Evolutionary conservation across 2,329 filamentous ascomycete genomes (phyloP).

Genomic region (Beauveria scarabaeidicola): DNA sequence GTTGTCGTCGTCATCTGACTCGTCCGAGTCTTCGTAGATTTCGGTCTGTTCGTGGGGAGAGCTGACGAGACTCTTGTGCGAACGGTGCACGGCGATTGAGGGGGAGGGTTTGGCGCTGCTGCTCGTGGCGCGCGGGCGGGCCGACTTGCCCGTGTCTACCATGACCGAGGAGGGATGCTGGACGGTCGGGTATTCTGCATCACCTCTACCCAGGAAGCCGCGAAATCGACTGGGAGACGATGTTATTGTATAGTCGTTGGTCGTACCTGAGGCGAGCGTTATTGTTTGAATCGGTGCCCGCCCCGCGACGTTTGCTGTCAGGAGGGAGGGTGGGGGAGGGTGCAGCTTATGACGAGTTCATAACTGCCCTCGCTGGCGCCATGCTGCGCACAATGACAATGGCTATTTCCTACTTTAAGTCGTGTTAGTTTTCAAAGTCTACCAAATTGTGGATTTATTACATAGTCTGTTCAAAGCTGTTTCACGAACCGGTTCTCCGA

Average conservation of each 20-base stretch:
- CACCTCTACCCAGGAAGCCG: background rate
- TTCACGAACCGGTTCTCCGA: no score
- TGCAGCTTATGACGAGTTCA: background rate
- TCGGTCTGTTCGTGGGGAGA: slow-evolving; percentile 18
- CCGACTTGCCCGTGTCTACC: slow-evolving; percentile 7
- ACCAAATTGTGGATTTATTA: background rate
- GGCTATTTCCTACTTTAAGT: no score
- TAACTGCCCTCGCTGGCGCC: background rate
- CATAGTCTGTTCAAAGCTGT: no score
- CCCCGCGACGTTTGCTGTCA: background rate
- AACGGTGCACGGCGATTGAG: background rate
- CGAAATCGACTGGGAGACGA: background rate
- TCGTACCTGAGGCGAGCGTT: background rate
- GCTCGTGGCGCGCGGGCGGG: slow-evolving; percentile 1
- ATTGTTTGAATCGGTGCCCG: background rate
- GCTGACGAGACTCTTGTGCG: slow-evolving; percentile 8
- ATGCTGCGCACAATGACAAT: background rate
- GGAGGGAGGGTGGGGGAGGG: background rate
- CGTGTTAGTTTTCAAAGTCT: no score
- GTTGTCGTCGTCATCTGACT: slow-evolving; percentile 26
- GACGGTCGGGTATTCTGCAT: slow-evolving; percentile 1
- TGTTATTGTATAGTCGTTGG: background rate
- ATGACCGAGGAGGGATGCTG: background rate
- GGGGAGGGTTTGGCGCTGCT: background rate
- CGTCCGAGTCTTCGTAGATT: slow-evolving; percentile 28